Evolutionary conservation across 129 eudicot species (phyloP), one percentile per base, ranked within the genome.

Genomic region (Ambrosia trifida): DNA sequence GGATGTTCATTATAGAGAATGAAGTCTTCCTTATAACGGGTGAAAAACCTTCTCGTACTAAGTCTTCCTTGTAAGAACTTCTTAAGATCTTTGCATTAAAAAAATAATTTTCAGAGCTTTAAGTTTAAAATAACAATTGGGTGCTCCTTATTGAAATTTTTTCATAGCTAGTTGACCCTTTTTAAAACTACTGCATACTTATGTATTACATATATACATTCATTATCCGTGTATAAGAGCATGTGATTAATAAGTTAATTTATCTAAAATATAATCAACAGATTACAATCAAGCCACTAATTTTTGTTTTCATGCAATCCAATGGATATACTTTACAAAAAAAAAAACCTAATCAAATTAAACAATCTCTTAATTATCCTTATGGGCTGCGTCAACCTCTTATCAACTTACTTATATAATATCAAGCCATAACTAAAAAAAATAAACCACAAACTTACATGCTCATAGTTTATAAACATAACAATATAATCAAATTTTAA

Each of bases 231-330:
- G 28, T 16, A 51, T 7, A 51, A 51, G 19, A 51, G 61, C 35
- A 54, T 54, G 33, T 54, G 33, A 54, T 54, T 54, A 54, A 20
- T 54, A 10, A 20, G 61, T 54, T 54, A 19, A 54, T 54, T 54
- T 54, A 54, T 54, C 61, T 9, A 54, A 10, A 54, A 54, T 20
- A 54, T 11, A 54, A 54, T 20, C 28, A 54, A 19, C 5, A 5
- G 5, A 51, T 16, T 3, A 44, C 12, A 8, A 44, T 44, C 12
- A 14, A 49, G 54, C 54, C 18, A n/a, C 18, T 40, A 40, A 7
- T 49, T 49, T 49, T 49, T 49, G 54, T 49, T 49, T 14, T 7
- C 54, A 49, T 49, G 4, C 54, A 49, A 49, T 49, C 20, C 9
- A n/a, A 49, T n/a, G 28, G 58, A 40, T 40, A 40, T 7, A 40